These are phyloP conservation scores for Pestalotiopsis sp. DNA, from an alignment of 2,329 filamentous ascomycete species.

Conservation along the genomic window DNA sequence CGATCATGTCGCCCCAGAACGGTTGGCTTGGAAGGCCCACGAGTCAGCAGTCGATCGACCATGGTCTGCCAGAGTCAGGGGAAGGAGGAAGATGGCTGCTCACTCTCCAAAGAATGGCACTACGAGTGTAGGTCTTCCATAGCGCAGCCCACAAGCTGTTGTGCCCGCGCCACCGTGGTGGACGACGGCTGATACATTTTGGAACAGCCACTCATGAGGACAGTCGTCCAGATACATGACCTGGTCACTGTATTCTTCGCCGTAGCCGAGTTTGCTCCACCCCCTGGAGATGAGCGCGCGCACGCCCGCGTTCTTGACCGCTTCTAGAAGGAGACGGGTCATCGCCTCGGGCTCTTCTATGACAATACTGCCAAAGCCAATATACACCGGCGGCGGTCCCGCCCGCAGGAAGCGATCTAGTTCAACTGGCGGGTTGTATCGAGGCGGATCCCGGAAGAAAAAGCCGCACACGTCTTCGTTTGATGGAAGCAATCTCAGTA, in stretches of 20 bases:
- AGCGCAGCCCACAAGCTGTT: slow-evolving; percentile 64
- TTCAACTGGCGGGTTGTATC: slow-evolving; percentile 67
- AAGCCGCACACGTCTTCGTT: slow-evolving; percentile 63
- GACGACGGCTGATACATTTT: slow-evolving; percentile 59
- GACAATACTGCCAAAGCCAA: slow-evolving; percentile 63
- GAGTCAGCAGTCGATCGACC: not conserved
- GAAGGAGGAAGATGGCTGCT: not conserved
- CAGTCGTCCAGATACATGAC: slow-evolving; percentile 57
- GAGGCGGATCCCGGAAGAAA: slow-evolving; percentile 70
- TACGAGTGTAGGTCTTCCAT: slow-evolving; percentile 63
- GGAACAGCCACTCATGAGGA: slow-evolving; percentile 69
- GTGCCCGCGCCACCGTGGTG: slow-evolving; percentile 70
- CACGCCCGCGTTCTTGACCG: slow-evolving; percentile 57
- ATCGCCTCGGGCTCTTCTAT: slow-evolving; percentile 61
- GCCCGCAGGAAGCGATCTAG: slow-evolving; percentile 70
- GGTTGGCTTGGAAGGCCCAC: slow-evolving; percentile 30
- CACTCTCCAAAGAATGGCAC: slow-evolving; percentile 68
- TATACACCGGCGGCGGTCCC: slow-evolving; percentile 76
- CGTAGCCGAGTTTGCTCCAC: slow-evolving; percentile 63
- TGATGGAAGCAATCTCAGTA: not conserved
- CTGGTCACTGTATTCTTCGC: slow-evolving; percentile 46
- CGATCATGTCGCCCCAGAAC: slow-evolving; percentile 45
- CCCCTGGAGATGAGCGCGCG: slow-evolving; percentile 65
- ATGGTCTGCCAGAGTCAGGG: not conserved
- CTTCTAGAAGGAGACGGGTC: slow-evolving; percentile 60